Conservation (phyloP, 257 asterid genomes). For the Paraleonurus japonicus region DNA sequence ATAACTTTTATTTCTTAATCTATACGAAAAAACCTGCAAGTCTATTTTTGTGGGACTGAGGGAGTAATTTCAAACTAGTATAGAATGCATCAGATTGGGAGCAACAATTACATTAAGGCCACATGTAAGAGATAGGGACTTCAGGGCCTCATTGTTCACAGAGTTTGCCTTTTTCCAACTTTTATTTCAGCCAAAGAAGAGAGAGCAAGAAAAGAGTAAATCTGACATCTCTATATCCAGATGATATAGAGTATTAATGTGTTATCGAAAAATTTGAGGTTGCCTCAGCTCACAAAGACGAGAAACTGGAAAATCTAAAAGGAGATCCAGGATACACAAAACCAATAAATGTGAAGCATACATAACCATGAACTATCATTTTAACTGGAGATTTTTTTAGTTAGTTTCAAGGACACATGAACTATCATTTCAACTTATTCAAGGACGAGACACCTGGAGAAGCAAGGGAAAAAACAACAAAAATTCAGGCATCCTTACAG, state of each 20-base stretch:
- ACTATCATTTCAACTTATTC: neutral
- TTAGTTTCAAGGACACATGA: neutral
- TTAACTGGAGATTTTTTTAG: neutral
- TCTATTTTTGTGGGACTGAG: too few relatives aligned
- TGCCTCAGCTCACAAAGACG: neutral
- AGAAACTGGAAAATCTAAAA: neutral
- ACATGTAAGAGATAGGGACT: neutral
- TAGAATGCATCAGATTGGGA: neutral
- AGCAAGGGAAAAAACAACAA: neutral
- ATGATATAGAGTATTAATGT: neutral
- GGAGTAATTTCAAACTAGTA: neutral
- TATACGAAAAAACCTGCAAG: too few relatives aligned
- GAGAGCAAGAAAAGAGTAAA: neutral
- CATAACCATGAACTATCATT: too few relatives aligned
- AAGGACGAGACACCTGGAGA: neutral
- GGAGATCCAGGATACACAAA: neutral
- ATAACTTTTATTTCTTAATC: too few relatives aligned
- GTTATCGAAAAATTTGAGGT: neutral
- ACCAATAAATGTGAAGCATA: neutral
- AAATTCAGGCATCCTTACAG: neutral
- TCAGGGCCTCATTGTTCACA: neutral
- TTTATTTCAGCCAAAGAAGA: neutral
- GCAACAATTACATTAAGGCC: neutral
- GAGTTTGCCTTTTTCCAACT: neutral
- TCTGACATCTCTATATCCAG: neutral